These are phyloP conservation scores for Dorcoceras hygrometricum DNA, from an alignment of 257 asterid species.

Conservation along the genomic window DNA sequence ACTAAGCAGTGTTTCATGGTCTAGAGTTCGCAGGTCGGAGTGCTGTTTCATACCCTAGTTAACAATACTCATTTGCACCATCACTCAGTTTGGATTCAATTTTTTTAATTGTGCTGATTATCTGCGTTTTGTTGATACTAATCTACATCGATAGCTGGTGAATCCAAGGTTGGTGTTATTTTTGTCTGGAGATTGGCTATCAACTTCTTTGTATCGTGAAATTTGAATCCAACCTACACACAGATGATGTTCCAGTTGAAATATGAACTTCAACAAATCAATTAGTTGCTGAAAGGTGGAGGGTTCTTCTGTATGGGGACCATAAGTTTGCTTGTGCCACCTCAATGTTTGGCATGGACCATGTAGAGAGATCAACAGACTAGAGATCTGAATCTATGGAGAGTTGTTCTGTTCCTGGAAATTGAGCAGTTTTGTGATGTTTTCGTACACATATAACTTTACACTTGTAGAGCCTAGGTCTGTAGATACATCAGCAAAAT, in stretches of 20 bases:
- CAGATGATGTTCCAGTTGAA: not conserved
- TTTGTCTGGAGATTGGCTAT: constrained; percentile 6
- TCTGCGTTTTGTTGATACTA: not conserved
- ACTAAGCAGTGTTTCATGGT: no score
- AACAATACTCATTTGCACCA: not conserved
- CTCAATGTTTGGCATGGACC: not conserved
- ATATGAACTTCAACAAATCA: constrained; percentile 5
- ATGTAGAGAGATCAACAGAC: not conserved
- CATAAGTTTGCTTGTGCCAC: not conserved
- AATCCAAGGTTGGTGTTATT: not conserved
- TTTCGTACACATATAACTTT: not conserved
- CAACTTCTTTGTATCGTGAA: constrained; percentile 5
- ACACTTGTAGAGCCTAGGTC: not conserved
- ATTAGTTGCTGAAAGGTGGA: constrained; percentile 4
- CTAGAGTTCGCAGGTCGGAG: no score
- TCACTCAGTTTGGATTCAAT: not conserved
- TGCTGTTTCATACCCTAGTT: not conserved
- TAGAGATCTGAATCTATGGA: not conserved
- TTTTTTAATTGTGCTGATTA: no score
- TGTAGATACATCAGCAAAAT: not conserved
- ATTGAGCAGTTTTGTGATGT: not conserved
- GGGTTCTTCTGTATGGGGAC: not conserved
- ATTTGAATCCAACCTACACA: not conserved
- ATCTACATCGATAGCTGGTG: not conserved
- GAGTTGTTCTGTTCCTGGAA: not conserved